phyloP scores from a whole-genome alignment of 1,284 basidiomycete genomes.

The Ustilago sp. region DNA sequence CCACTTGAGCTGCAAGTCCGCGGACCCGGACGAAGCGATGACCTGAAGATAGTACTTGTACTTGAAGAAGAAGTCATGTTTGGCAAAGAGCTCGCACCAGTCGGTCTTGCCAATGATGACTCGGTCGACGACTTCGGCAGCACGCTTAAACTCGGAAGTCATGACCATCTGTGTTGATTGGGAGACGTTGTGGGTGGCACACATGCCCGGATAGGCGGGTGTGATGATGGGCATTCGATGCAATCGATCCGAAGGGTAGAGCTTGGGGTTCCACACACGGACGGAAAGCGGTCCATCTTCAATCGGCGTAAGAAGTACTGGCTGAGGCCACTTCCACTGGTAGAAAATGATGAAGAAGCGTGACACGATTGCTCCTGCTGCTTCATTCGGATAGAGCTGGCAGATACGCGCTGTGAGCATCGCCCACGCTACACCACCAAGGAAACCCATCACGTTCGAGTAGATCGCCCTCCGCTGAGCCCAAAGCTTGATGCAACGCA shows the following conservation, averaged over 20 bases:
- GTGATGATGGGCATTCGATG: constrained; percentile 99
- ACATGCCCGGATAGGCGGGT: constrained; percentile 99
- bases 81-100: constrained; percentile 84
- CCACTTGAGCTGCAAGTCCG: constrained; percentile 95
- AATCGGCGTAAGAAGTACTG: constrained; percentile 89
- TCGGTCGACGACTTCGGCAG: constrained; percentile 90
- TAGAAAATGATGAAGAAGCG: constrained; percentile 97
- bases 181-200: constrained; percentile 97
- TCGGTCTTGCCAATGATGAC: constrained; percentile 85
- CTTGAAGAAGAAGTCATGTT: constrained; percentile 96
- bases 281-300: constrained; percentile 93
- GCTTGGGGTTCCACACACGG: constrained; percentile 97
- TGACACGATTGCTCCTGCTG: constrained; percentile 93
- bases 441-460: constrained; percentile 96
- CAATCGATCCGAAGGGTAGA: constrained; percentile 90
- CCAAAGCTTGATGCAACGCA: constrained; percentile 98
- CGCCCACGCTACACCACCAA: constrained; percentile 98
- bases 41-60: constrained; percentile 99
- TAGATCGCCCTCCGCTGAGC: constrained; percentile 96
- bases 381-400: constrained; percentile 95
- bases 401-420: constrained; percentile 98
- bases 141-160: constrained; percentile 94
- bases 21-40: constrained; percentile 83
- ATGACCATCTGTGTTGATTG: constrained; percentile 95
- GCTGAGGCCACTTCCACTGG: constrained; percentile 98